Conservation (phyloP, 768 basidiomycete species). For the Megacollybia marginata region DNA sequence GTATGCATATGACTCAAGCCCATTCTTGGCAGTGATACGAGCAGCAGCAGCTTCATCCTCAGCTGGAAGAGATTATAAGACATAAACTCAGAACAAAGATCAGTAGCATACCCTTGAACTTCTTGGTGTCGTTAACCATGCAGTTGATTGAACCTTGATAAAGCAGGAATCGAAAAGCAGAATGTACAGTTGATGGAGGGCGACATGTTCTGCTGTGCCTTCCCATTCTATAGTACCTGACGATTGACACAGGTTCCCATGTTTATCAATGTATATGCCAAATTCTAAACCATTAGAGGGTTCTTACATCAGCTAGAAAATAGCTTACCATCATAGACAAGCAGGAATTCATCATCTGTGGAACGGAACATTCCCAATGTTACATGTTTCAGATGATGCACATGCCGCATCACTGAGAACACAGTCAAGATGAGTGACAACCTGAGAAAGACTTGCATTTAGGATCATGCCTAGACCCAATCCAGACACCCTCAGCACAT, state of each 20-base stretch:
- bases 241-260: slow-evolving; percentile 72
- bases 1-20: slow-evolving; percentile 90
- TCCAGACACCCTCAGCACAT: slow-evolving; percentile 96
- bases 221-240: slow-evolving; percentile 88
- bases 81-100: too few species aligned
- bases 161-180: slow-evolving; percentile 84
- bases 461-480: slow-evolving; percentile 88
- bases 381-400: slow-evolving; percentile 88
- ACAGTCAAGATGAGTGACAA: too few species aligned
- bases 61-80: slow-evolving; percentile 39
- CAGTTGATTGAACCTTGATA: slow-evolving; percentile 82
- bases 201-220: slow-evolving; percentile 81
- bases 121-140: slow-evolving; percentile 94
- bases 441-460: slow-evolving; percentile 44
- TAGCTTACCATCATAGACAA: slow-evolving; percentile 82
- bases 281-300: slow-evolving; percentile 48
- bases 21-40: slow-evolving; percentile 85
- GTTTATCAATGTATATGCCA: slow-evolving; percentile 85
- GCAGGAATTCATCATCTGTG: slow-evolving; percentile 84
- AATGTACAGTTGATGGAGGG: slow-evolving; percentile 84
- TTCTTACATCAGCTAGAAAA: slow-evolving; percentile 18
- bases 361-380: slow-evolving; percentile 95
- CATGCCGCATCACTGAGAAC: slow-evolving; percentile 75
- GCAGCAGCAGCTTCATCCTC: slow-evolving; percentile 84
- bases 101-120: slow-evolving; percentile 76